Evolutionary conservation across 2,329 filamentous ascomycete species (phyloP).

Genomic region (Torrubiellomyces zombiae): DNA sequence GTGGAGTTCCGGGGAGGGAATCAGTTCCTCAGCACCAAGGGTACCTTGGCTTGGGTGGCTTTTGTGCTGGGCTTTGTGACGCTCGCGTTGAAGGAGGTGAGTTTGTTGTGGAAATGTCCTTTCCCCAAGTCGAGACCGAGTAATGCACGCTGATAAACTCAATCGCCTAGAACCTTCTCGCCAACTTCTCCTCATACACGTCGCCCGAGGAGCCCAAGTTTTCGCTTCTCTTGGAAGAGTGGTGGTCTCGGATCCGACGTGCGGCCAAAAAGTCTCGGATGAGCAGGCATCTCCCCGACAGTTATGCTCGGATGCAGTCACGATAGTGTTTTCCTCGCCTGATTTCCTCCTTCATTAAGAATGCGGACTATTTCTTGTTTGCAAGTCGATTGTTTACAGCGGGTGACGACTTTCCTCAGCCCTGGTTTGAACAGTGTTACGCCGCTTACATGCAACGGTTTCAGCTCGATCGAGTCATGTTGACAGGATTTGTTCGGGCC

Average conservation of each 20-base stretch:
- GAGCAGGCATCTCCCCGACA: conserved; percentile 16
- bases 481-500: too few species aligned
- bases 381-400: too few species aligned
- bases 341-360: background rate
- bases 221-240: conserved; percentile 12
- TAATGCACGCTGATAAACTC: too few species aligned
- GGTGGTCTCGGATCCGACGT: conserved; percentile 18
- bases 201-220: conserved; percentile 13
- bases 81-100: conserved; percentile 17
- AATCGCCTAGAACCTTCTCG: conserved; percentile 15
- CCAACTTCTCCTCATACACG: conserved; percentile 11
- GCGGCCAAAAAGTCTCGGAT: conserved; percentile 19
- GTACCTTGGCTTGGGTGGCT: conserved; percentile 21
- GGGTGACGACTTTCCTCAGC: too few species aligned
- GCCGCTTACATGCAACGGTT: too few species aligned
- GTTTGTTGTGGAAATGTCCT: conserved; percentile 4
- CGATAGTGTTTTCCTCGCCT: conserved; percentile 2
- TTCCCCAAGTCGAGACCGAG: too few species aligned
- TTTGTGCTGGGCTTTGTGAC: conserved; percentile 22
- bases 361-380: too few species aligned
- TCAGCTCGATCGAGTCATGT: too few species aligned
- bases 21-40: conserved; percentile 20
- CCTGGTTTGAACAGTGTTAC: too few species aligned
- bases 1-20: conserved; percentile 23
- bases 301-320: conserved; percentile 16